These are phyloP conservation scores for Yamadazyma triangularis DNA, from an alignment of 1,139 yeast species.

Conservation along the genomic window DNA sequence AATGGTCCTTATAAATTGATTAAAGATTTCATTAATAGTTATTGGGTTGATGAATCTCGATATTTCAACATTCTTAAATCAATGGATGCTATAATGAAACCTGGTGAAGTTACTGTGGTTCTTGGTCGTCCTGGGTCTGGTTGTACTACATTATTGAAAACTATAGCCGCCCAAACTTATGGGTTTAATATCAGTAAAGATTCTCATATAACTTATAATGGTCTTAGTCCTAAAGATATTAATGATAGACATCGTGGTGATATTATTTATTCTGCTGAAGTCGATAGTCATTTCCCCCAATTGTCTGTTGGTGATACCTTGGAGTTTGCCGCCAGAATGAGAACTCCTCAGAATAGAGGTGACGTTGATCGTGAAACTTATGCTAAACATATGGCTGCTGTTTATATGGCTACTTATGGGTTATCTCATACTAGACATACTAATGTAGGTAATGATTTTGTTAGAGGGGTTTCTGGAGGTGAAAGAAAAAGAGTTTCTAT, in stretches of 20 bases:
- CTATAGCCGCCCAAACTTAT: conserved; percentile 66
- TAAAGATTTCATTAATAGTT: conserved; percentile 25
- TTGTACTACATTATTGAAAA: conserved; percentile 71
- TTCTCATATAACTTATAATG: conserved; percentile 36
- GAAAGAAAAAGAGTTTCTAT: conserved; percentile 45
- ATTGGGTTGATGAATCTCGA: conserved; percentile 22
- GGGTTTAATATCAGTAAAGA: conserved; percentile 60
- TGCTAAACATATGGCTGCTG: conserved; percentile 40
- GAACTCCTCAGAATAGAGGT: conserved; percentile 41
- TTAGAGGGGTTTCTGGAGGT: conserved; percentile 44
- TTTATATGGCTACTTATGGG: conserved; percentile 41
- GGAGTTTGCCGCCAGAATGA: conserved; percentile 39
- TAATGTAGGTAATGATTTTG: conserved; percentile 35
- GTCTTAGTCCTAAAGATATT: conserved; percentile 25
- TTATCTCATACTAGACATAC: conserved; percentile 32
- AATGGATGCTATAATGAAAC: conserved; percentile 33
- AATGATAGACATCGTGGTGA: conserved; percentile 33
- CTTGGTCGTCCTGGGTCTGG: conserved; percentile 85
- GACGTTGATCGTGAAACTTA: conserved; percentile 36
- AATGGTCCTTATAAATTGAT: conserved; percentile 37
- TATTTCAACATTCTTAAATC: conserved; percentile 28
- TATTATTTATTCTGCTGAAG: conserved; percentile 50
- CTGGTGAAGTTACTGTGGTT: conserved; percentile 75
- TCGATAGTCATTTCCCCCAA: conserved; percentile 53
- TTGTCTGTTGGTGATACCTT: conserved; percentile 51